A percentile compares a stretch with the other conserved stretches of the same genome.
phyloP scores from a whole-genome alignment of 208 protist genomes.

The Wallacemonas collosoma region DNA sequence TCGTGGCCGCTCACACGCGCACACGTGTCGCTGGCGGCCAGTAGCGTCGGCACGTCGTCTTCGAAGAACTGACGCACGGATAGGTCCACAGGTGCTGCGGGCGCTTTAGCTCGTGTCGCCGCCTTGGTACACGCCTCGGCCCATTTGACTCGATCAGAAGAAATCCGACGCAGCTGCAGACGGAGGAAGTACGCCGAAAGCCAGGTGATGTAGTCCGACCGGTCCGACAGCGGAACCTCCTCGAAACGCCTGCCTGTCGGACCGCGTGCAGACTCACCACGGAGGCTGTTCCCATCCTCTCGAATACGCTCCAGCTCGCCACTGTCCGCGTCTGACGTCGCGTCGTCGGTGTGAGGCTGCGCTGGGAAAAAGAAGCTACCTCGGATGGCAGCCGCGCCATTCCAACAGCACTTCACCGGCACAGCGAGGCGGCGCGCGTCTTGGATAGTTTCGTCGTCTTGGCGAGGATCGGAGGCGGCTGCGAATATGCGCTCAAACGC shows the following conservation, averaged over 20 bases:
- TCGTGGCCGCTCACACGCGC: not conserved
- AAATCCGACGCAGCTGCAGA: slow-evolving; percentile 6
- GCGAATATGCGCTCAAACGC: slow-evolving; percentile 40
- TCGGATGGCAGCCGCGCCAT: slow-evolving; percentile 72
- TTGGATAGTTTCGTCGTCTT: not conserved
- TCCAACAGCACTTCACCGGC: slow-evolving; percentile 85
- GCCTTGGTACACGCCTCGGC: slow-evolving; percentile 5
- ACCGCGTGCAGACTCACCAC: no score
- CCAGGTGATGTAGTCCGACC: not conserved
- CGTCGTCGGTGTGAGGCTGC: not conserved
- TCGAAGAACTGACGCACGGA: not conserved
- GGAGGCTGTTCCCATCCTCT: not conserved
- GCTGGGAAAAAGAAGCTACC: slow-evolving; percentile 53
- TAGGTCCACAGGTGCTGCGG: not conserved
- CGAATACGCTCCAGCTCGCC: not conserved
- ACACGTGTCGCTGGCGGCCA: not conserved
- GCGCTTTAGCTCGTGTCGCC: not conserved
- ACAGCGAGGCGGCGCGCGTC: slow-evolving; percentile 19
- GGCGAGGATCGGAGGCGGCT: not conserved
- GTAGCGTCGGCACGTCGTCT: slow-evolving; percentile 9
- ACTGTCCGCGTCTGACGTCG: not conserved
- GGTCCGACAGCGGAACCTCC: not conserved
- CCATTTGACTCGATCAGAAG: slow-evolving; percentile 2
- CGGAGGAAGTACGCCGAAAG: slow-evolving; percentile 15
- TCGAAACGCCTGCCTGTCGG: no score